Conservation (phyloP, 2,329 filamentous ascomycete genomes). For the Trichoderma semiorbis region DNA sequence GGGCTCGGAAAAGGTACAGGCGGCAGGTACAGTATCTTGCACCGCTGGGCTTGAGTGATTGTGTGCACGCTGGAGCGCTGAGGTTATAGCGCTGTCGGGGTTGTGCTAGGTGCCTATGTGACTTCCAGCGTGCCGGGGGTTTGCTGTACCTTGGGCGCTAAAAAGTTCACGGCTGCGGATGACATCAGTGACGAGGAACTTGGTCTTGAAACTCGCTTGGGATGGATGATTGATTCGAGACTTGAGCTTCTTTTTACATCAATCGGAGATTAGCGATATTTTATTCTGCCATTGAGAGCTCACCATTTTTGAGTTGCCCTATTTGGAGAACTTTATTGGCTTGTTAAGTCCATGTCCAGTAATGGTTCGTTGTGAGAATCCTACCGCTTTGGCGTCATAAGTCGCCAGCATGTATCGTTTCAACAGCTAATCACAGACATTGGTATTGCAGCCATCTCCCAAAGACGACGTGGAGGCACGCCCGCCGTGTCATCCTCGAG, state of each 20-base stretch:
- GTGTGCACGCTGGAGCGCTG: background rate
- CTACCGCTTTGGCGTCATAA: background rate
- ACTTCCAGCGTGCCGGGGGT: background rate
- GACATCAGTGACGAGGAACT: conserved; percentile 6
- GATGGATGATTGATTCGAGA: background rate
- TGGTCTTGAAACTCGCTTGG: background rate
- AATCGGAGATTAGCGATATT: background rate
- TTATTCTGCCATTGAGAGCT: background rate
- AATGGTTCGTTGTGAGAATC: conserved; percentile 4
- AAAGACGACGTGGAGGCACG: conserved; percentile 70
- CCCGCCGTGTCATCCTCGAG: conserved; percentile 81
- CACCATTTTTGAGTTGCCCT: background rate
- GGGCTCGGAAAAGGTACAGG: background rate
- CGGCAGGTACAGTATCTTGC: conserved; percentile 8
- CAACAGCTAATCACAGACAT: background rate
- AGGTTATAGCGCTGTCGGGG: background rate
- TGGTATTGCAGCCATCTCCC: conserved; percentile 31
- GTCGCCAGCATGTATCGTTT: background rate
- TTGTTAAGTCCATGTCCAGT: background rate
- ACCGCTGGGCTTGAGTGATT: conserved; percentile 3
- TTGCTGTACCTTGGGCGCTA: background rate
- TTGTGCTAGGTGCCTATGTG: background rate
- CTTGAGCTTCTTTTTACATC: background rate
- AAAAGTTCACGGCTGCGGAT: background rate
- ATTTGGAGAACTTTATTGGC: background rate